Evolutionary conservation across 1,284 basidiomycete species (phyloP).

Genomic region (Cystobasidium sp.): DNA sequence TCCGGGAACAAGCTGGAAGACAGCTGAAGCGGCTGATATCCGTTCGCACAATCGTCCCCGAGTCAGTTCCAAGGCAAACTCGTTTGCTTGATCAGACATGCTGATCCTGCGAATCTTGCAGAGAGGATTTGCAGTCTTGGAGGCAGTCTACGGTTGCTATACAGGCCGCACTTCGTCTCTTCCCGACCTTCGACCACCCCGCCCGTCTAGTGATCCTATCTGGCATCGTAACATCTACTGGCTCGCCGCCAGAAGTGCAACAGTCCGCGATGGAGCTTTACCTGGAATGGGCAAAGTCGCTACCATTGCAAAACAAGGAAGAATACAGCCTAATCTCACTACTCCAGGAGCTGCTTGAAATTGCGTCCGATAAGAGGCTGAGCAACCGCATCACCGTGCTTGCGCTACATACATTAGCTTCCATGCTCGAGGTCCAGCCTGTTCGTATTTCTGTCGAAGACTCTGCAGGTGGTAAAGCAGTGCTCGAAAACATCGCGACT

Average conservation of each 20-base stretch:
- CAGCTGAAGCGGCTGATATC: constrained; percentile 58
- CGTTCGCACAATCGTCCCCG: background rate
- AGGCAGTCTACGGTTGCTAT: background rate
- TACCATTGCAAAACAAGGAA: background rate
- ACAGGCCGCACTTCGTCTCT: background rate
- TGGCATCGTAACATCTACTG: constrained; percentile 18
- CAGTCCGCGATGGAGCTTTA: background rate
- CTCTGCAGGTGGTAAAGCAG: too few relatives aligned
- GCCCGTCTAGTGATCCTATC: constrained; percentile 2
- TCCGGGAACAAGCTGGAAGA: constrained; percentile 76
- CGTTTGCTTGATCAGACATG: background rate
- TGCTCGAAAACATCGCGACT: too few relatives aligned
- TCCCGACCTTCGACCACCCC: background rate
- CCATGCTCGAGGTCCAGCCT: constrained; percentile 11
- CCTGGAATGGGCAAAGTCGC: constrained; percentile 5
- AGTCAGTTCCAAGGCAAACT: background rate
- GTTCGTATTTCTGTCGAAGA: too few relatives aligned
- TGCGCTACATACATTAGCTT: background rate
- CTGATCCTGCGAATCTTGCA: background rate
- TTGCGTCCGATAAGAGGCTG: background rate
- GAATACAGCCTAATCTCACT: background rate
- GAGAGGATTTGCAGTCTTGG: background rate
- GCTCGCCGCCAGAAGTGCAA: constrained; percentile 7
- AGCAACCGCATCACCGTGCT: constrained; percentile 20
- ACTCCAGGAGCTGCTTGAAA: constrained; percentile 1